Evolutionary conservation across 345 rosid species (phyloP).

Genomic region (Noccaea caerulescens): DNA sequence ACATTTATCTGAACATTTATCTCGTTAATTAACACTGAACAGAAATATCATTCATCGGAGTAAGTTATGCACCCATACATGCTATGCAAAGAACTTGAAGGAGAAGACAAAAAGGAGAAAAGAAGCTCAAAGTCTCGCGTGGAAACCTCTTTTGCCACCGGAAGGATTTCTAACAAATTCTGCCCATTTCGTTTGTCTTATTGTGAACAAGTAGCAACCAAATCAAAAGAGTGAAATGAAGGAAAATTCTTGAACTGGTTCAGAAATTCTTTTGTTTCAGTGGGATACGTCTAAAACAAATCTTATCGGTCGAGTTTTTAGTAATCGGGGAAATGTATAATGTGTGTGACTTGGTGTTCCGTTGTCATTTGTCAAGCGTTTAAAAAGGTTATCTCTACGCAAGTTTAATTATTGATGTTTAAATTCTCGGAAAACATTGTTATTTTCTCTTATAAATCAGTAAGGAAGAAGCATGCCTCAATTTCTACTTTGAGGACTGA

Average conservation of each 20-base stretch:
- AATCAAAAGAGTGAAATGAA: conserved; percentile 9
- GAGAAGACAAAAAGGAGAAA: conserved; percentile 29
- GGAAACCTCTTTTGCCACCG: conserved; percentile 22
- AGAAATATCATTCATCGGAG: conserved; percentile 44
- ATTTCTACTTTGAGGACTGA: too few relatives aligned
- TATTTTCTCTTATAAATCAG: neutral
- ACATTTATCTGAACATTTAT: too few relatives aligned
- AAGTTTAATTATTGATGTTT: neutral
- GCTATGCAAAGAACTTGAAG: conserved; percentile 36
- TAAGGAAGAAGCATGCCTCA: too few relatives aligned
- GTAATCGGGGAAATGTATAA: neutral
- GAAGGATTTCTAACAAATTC: conserved; percentile 23
- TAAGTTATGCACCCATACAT: conserved; percentile 40
- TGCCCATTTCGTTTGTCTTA: conserved; percentile 25
- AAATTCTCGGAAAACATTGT: neutral
- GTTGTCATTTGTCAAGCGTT: neutral
- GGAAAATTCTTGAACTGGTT: neutral
- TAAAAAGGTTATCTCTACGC: neutral
- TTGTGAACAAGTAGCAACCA: conserved; percentile 14
- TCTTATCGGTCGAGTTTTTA: conserved; percentile 12
- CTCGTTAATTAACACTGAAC: neutral
- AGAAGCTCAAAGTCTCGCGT: neutral
- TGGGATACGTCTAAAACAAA: conserved; percentile 15
- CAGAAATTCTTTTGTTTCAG: neutral
- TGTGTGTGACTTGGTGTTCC: neutral